Base-by-base conservation (phyloP, 306 rosid genomes). In the Pyrus bretschneideri region DNA sequence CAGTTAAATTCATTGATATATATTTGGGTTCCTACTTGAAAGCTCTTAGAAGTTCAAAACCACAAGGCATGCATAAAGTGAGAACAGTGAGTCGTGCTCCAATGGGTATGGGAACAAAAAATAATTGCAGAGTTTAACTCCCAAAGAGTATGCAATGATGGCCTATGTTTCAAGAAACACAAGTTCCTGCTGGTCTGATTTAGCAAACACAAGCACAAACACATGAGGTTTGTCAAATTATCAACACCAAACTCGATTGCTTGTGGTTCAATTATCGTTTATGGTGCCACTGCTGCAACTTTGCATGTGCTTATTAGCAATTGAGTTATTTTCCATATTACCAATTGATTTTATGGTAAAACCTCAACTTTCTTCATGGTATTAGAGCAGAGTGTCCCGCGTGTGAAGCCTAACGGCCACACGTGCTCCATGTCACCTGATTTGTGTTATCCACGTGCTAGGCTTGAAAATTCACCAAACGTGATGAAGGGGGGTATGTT, bases 131-230 rank as follows among this genome's bases (percentile, higher is more conserved):
- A 57, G 38, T 29, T 27, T 63, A 14, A 63, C 22, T 42, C 68
- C 68, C n/a, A 30, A 63, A 63, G 68, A 63, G 70, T 18, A 19
- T 19, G 70, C 70, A 74, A 61, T 74, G 60, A 74, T 61, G 60
- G 46, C 70, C 46, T 61, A 44, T 73, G n/a, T 45, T 5, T 61
- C 42, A 23, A 8, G 23, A 74, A 18, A n/a, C 58, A 25, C 60
- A 44, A 66, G 14, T 30, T 64, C 67, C 76, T 23, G 42, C 76
- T 73, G 22, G 77, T 19, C 30, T 45, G 70, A 29, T 42, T 30
- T 60, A 27, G 42, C 57, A 59, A 25, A 22, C 27, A 21, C 12
- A 40, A 25, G 10, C 27, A 19, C 12, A 40, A 13, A 30, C 44
- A 68, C 51, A 22, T 44, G 29, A 23, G 58, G 67, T 58, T 22